A percentile compares a stretch with the other conserved stretches of the same genome.
phyloP scores from a whole-genome alignment of 2,329 filamentous ascomycete species.

The Furcasterigmium sp. region DNA sequence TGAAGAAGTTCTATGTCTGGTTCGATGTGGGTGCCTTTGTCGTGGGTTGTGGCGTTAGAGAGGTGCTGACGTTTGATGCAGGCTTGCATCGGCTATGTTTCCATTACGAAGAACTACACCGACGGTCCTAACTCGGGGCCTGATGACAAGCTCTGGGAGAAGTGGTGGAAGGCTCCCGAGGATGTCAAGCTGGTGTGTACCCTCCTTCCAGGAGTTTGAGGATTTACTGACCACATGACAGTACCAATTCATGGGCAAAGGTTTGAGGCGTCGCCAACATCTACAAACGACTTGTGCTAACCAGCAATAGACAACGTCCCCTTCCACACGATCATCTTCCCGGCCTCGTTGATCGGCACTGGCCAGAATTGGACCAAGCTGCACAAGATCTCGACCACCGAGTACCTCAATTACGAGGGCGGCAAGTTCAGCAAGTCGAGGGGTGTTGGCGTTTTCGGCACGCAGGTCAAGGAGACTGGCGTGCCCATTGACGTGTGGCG shows the following conservation, averaged over 20 bases:
- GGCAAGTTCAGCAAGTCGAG: conserved; percentile 93
- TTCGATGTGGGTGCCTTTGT: conserved; percentile 13
- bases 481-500: conserved; percentile 86
- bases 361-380: conserved; percentile 84
- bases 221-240: not conserved
- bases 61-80: not conserved
- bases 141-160: conserved; percentile 68
- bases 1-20: conserved; percentile 76
- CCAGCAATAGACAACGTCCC: conserved; percentile 41
- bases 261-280: not conserved
- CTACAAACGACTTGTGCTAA: conserved; percentile 57
- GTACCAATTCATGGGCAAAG: conserved; percentile 92
- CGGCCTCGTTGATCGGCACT: conserved; percentile 79
- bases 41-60: not conserved
- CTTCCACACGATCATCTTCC: conserved; percentile 91
- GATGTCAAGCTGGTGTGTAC: conserved; percentile 62
- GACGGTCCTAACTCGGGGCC: conserved; percentile 32
- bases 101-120: conserved; percentile 88
- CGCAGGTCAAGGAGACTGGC: conserved; percentile 81
- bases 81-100: conserved; percentile 61
- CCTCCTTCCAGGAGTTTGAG: not conserved
- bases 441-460: conserved; percentile 86
- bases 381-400: conserved; percentile 81
- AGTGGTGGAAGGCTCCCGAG: conserved; percentile 91
- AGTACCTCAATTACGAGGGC: conserved; percentile 79